These are phyloP conservation scores for Ophiostoma tasmaniense DNA, from an alignment of 2,329 filamentous ascomycete species.

Conservation along the genomic window DNA sequence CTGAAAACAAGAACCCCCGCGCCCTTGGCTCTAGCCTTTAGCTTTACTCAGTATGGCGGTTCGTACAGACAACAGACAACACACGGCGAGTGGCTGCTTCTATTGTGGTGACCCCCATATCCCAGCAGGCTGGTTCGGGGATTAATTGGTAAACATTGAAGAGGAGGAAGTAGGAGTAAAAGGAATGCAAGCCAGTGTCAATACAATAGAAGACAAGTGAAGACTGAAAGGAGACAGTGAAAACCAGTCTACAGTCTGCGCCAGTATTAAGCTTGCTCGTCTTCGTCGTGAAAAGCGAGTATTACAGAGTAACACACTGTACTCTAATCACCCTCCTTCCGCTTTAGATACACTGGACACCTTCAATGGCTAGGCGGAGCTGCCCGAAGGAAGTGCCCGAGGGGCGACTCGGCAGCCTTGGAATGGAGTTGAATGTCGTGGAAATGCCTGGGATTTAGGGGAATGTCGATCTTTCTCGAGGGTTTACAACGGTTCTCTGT, in stretches of 20 bases:
- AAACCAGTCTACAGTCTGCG: no score
- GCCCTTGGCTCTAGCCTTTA: neutral
- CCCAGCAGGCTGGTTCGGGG: slow-evolving; percentile 2
- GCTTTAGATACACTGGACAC: neutral
- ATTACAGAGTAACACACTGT: neutral
- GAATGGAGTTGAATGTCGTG: neutral
- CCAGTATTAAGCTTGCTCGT: no score
- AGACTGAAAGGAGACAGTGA: neutral
- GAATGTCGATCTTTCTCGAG: neutral
- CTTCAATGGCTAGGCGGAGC: neutral
- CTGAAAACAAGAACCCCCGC: neutral
- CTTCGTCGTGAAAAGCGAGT: neutral
- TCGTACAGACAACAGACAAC: no score
- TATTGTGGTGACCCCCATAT: neutral
- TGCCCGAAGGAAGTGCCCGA: neutral
- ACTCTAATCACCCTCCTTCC: neutral
- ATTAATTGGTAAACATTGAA: neutral
- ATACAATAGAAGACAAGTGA: neutral
- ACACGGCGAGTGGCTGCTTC: neutral
- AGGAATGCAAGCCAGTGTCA: neutral
- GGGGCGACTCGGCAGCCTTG: neutral
- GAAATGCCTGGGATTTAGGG: neutral
- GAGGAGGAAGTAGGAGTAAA: neutral
- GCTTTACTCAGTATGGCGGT: no score
- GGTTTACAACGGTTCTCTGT: neutral